Conservation (phyloP, 2,329 filamentous ascomycete genomes). For the Colletotrichum sp. region DNA sequence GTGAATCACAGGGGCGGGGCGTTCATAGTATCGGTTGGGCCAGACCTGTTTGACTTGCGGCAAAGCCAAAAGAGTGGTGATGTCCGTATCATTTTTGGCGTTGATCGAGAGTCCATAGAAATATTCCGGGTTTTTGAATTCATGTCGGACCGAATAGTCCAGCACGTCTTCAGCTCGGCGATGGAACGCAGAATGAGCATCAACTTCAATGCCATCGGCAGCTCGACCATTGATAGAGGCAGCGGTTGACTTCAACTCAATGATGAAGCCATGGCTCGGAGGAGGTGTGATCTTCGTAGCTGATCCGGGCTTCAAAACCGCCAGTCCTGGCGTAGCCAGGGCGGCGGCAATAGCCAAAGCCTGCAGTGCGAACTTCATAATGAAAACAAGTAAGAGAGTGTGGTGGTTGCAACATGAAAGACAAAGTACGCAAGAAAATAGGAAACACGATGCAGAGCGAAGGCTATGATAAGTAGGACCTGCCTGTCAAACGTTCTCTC, state of each 20-base stretch:
- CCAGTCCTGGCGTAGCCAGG: not conserved
- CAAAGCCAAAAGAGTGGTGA: not conserved
- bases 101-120: constrained; percentile 23
- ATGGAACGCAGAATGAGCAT: constrained; percentile 9
- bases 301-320: not conserved
- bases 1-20: constrained; percentile 4
- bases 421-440: not conserved
- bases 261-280: not conserved
- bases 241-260: not conserved
- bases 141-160: constrained; percentile 9
- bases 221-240: not conserved
- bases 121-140: constrained; percentile 20
- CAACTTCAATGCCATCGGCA: not conserved
- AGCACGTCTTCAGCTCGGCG: constrained; percentile 6
- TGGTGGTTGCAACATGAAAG: not conserved
- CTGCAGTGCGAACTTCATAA: not conserved
- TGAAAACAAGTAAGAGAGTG: not conserved
- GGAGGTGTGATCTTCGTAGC: not conserved
- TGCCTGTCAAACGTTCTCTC: not conserved
- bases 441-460: not conserved
- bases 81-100: constrained; percentile 3
- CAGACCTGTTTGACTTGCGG: constrained; percentile 22
- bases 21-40: constrained; percentile 17
- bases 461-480: not conserved
- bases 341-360: not conserved